These are phyloP conservation scores for Jamesozyma spencerorum DNA, from an alignment of 805 yeast species.

Conservation along the genomic window DNA sequence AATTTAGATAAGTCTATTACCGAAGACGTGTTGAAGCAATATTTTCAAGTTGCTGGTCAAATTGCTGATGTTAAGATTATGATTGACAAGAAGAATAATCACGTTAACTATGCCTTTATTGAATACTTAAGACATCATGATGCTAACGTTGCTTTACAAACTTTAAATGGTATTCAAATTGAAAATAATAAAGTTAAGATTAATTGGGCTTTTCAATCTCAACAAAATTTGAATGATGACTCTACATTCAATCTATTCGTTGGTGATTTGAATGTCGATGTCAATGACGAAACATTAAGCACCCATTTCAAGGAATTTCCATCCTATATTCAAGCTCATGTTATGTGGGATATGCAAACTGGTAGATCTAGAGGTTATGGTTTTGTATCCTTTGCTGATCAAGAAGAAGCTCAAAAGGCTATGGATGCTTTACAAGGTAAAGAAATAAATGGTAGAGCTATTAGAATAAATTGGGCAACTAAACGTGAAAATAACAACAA, in stretches of 20 bases:
- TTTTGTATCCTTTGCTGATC: conserved; percentile 64
- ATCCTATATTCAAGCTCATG: conserved; percentile 72
- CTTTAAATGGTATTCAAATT: conserved; percentile 50
- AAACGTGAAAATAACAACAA: conserved; percentile 41
- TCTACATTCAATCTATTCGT: conserved; percentile 70
- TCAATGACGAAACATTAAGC: conserved; percentile 64
- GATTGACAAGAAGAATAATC: conserved; percentile 64
- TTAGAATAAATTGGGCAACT: conserved; percentile 84
- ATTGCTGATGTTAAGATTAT: conserved; percentile 60
- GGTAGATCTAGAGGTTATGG: conserved; percentile 90
- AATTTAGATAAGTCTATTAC: conserved; percentile 55
- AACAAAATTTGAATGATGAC: conserved; percentile 48
- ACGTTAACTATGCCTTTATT: conserved; percentile 75
- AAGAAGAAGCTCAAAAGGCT: conserved; percentile 65
- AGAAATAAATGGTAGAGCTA: conserved; percentile 60
- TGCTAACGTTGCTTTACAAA: conserved; percentile 55
- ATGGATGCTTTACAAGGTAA: conserved; percentile 66
- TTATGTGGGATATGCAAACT: conserved; percentile 96
- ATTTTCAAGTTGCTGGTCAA: conserved; percentile 54
- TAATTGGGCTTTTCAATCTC: conserved; percentile 81
- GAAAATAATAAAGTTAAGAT: conserved; percentile 50
- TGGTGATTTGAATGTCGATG: conserved; percentile 77
- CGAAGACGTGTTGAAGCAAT: conserved; percentile 52
- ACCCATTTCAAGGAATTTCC: conserved; percentile 47
- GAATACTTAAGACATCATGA: conserved; percentile 52